Conservation (phyloP, 352 stramenopile genomes). For the Achlya hypogyna region DNA sequence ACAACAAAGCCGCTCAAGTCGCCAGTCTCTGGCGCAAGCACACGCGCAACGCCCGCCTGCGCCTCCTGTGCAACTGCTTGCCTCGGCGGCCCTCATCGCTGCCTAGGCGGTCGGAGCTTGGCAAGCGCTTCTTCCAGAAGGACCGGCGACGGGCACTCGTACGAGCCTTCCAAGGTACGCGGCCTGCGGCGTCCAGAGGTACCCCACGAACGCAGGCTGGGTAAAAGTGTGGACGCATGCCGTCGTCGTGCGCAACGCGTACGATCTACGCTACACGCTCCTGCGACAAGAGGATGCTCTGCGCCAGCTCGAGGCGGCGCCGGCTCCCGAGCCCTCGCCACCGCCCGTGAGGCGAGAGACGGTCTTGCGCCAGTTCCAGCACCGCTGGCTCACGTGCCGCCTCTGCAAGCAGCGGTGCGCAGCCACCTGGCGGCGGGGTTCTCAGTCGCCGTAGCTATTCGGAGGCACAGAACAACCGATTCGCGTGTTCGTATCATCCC, state of each 20-base stretch:
- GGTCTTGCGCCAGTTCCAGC: slow-evolving; percentile 51
- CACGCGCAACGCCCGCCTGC: slow-evolving; percentile 9
- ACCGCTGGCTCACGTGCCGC: slow-evolving; percentile 39
- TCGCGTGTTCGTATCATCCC: slow-evolving; percentile 53
- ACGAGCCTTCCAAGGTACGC: slow-evolving; percentile 8
- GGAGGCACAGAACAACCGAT: slow-evolving; percentile 60
- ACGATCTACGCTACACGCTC: slow-evolving; percentile 12
- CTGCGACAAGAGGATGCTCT: slow-evolving; percentile 10
- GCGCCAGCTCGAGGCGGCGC: neutral
- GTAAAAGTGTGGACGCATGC: slow-evolving; percentile 15
- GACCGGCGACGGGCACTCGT: neutral
- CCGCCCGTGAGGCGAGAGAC: slow-evolving; percentile 20
- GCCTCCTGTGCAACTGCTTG: neutral
- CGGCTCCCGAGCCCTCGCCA: neutral
- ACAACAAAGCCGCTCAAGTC: slow-evolving; percentile 2
- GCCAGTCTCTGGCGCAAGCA: slow-evolving; percentile 5
- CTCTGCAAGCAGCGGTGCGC: slow-evolving; percentile 42
- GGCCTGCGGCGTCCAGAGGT: neutral
- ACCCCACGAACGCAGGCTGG: slow-evolving; percentile 3
- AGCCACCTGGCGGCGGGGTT: too few relatives aligned
- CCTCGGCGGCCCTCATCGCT: neutral
- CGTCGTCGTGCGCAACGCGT: slow-evolving; percentile 1
- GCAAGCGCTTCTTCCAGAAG: slow-evolving; percentile 6
- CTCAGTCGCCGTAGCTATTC: slow-evolving; percentile 26
- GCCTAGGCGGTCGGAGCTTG: slow-evolving; percentile 11